Conservation (phyloP, 2,329 filamentous ascomycete species). For the Cercospora citrullina region DNA sequence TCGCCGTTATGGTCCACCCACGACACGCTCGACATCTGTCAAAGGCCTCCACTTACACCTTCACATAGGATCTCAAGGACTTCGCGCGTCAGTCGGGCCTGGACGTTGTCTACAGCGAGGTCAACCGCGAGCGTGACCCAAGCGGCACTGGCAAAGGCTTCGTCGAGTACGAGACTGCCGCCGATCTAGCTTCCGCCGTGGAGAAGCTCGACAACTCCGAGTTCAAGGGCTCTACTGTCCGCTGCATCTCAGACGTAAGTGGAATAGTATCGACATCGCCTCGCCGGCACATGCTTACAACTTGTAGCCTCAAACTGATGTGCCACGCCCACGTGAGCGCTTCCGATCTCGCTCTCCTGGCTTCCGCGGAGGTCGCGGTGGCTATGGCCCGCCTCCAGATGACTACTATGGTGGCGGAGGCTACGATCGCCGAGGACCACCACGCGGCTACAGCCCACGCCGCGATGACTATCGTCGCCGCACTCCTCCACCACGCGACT, state of each 20-base stretch:
- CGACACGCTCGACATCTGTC: background rate
- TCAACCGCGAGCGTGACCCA: constrained; percentile 84
- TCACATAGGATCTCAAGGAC: constrained; percentile 94
- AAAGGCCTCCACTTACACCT: constrained; percentile 29
- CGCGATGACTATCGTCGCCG: constrained; percentile 84
- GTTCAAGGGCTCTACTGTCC: constrained; percentile 86
- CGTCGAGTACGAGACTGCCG: constrained; percentile 93
- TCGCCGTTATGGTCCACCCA: background rate
- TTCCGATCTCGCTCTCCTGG: constrained; percentile 75
- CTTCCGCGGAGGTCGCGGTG: constrained; percentile 57
- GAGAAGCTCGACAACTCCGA: constrained; percentile 92
- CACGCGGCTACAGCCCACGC: constrained; percentile 80
- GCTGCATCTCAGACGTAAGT: constrained; percentile 80
- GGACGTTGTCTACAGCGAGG: constrained; percentile 98
- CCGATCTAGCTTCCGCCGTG: constrained; percentile 84
- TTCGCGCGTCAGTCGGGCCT: constrained; percentile 95
- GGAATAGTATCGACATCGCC: background rate
- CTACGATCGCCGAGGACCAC: constrained; percentile 78
- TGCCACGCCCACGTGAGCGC: constrained; percentile 54
- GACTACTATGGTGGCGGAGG: constrained; percentile 52
- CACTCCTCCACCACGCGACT: constrained; percentile 62
- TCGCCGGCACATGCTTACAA: constrained; percentile 17
- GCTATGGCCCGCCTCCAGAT: constrained; percentile 63
- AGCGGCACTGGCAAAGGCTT: constrained; percentile 69
- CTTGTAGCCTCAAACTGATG: constrained; percentile 72